Evolutionary conservation across 1,284 basidiomycete genomes (phyloP).

Genomic region (Cutaneotrichosporon sp.): DNA sequence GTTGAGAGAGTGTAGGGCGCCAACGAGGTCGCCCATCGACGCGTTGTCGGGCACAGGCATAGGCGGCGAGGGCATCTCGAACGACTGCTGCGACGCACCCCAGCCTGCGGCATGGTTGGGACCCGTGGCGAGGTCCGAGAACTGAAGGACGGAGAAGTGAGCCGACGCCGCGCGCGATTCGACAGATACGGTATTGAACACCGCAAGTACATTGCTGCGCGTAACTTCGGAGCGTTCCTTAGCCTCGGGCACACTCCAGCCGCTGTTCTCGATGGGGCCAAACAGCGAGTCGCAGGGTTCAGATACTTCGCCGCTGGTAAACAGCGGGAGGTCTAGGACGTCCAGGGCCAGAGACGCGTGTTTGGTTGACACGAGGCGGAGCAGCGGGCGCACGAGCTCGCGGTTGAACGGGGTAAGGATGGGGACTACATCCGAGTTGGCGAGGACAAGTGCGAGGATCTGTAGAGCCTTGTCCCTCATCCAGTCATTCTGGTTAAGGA

Average conservation of each 20-base stretch:
- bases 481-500: slow-evolving; percentile 83
- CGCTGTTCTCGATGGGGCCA: slow-evolving; percentile 73
- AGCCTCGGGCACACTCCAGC: slow-evolving; percentile 76
- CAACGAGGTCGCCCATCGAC: slow-evolving; percentile 77
- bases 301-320: slow-evolving; percentile 70
- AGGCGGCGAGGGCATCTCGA: slow-evolving; percentile 62
- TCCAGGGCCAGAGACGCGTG: slow-evolving; percentile 81
- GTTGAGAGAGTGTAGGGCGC: slow-evolving; percentile 79
- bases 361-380: slow-evolving; percentile 81
- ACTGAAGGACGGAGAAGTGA: slow-evolving; percentile 52
- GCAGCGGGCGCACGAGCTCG: slow-evolving; percentile 84
- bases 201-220: slow-evolving; percentile 72
- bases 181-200: slow-evolving; percentile 74
- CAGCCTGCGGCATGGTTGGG: slow-evolving; percentile 10
- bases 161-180: slow-evolving; percentile 59
- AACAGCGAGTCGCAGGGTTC: slow-evolving; percentile 76
- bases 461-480: slow-evolving; percentile 78
- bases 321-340: slow-evolving; percentile 83
- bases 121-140: slow-evolving; percentile 37
- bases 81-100: slow-evolving; percentile 29
- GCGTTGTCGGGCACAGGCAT: slow-evolving; percentile 60
- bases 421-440: slow-evolving; percentile 74
- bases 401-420: slow-evolving; percentile 73
- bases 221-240: slow-evolving; percentile 65
- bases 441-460: slow-evolving; percentile 82